Percentiles rank a stretch among this genome's conserved stretches.
Evolutionary conservation across 78 protist species (phyloP).

Genomic region (Polysphondylium violaceum): DNA sequence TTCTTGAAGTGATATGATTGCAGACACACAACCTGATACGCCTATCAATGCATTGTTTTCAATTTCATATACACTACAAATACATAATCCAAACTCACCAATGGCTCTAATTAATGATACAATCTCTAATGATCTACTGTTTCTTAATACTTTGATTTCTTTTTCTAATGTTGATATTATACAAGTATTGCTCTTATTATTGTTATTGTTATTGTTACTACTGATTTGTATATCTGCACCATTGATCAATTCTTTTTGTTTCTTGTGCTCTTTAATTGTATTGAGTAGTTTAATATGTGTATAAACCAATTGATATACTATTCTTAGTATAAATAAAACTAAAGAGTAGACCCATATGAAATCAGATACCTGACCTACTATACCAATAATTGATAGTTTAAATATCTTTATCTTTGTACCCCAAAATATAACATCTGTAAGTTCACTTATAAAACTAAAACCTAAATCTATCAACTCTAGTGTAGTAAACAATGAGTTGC

Average conservation of each 20-base stretch:
- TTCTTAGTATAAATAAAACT: slow-evolving; percentile 3
- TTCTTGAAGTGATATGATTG: slow-evolving; percentile 25
- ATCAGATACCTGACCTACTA: slow-evolving; percentile 4
- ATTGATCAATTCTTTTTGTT: background rate
- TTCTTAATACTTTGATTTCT: background rate
- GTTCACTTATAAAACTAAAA: slow-evolving; percentile 1
- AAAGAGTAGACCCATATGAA: slow-evolving; percentile 27
- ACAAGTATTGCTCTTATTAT: background rate
- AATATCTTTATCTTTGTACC: slow-evolving; percentile 24
- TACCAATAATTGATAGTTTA: background rate
- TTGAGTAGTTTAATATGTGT: background rate
- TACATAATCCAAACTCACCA: slow-evolving; percentile 40
- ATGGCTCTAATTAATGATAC: slow-evolving; percentile 16
- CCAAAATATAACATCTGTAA: slow-evolving; percentile 31
- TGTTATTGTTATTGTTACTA: no score
- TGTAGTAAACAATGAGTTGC: background rate
- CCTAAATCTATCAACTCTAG: slow-evolving; percentile 10
- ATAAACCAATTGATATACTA: background rate
- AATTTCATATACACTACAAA: slow-evolving; percentile 41
- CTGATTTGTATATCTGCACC: background rate
- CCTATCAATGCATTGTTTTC: slow-evolving; percentile 25
- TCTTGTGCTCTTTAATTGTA: background rate
- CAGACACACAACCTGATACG: background rate
- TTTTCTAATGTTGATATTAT: background rate
- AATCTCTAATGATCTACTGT: background rate